phyloP scores from a whole-genome alignment of 352 stramenopile genomes.

The Pythium chondricola region DNA sequence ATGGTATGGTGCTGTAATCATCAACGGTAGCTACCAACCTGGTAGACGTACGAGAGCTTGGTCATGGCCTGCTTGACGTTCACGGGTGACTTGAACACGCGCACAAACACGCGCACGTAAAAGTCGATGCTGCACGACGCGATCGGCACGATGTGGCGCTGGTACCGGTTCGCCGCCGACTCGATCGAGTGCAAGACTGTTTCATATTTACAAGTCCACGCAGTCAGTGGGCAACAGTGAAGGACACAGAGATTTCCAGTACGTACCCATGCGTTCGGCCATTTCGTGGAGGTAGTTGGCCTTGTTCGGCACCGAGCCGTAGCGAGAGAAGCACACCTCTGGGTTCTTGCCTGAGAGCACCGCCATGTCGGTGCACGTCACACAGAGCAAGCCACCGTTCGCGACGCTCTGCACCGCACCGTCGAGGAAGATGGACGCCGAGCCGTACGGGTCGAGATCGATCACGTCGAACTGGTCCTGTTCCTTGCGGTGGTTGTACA shows the following conservation, averaged over 20 bases:
- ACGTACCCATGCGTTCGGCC: constrained; percentile 74
- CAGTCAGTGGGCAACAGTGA: no score
- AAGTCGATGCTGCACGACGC: constrained; percentile 99
- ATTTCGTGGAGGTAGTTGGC: constrained; percentile 87
- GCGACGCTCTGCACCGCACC: constrained; percentile 93
- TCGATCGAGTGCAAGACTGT: constrained; percentile 94
- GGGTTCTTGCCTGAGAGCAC: constrained; percentile 86
- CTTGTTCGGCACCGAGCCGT: constrained; percentile 82
- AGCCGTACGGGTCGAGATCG: constrained; percentile 99
- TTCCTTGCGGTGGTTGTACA: constrained; percentile 83
- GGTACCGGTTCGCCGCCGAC: constrained; percentile 92
- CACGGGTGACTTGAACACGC: constrained; percentile 94
- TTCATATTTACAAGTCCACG: neutral
- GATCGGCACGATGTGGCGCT: constrained; percentile 95
- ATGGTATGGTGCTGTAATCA: no score
- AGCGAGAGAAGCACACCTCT: constrained; percentile 86
- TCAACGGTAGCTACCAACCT: no score
- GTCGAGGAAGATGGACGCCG: constrained; percentile 97
- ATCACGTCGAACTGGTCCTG: constrained; percentile 98
- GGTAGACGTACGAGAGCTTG: constrained; percentile 85
- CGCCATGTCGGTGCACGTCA: constrained; percentile 99
- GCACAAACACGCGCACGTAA: constrained; percentile 99
- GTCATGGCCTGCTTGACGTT: constrained; percentile 93
- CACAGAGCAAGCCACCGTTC: constrained; percentile 95
- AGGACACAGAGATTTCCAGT: no score